phyloP scores from a whole-genome alignment of 441 rosid genomes.

The Macaranga tanarius region DNA sequence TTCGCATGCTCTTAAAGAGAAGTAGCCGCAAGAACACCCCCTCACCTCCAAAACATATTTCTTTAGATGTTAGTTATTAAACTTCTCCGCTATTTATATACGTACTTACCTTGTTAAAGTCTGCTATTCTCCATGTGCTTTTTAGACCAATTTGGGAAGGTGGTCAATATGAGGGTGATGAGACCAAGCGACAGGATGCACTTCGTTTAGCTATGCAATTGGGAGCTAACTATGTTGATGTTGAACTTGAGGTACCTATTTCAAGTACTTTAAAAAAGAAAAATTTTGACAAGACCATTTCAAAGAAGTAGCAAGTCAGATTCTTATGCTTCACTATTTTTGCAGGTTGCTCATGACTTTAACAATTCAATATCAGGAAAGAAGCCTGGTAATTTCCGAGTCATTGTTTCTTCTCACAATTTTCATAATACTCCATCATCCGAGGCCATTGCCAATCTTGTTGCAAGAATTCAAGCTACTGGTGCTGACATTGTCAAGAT shows the following conservation, averaged over 20 bases:
- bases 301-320: too few species aligned
- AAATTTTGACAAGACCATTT: too few species aligned
- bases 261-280: not conserved
- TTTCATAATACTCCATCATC: constrained; percentile 72
- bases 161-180: constrained; percentile 54
- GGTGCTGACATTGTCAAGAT: constrained; percentile 94
- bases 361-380: constrained; percentile 53
- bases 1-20: too few species aligned
- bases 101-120: too few species aligned
- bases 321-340: not conserved
- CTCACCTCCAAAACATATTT: too few species aligned
- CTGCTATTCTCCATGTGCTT: too few species aligned
- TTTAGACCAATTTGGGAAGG: constrained; percentile 64
- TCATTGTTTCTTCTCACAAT: constrained; percentile 87
- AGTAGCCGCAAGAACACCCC: too few species aligned
- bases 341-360: constrained; percentile 79
- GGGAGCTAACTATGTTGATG: constrained; percentile 53
- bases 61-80: too few species aligned
- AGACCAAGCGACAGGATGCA: constrained; percentile 40
- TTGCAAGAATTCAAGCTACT: constrained; percentile 61
- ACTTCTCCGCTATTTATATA: too few species aligned
- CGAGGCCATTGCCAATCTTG: constrained; percentile 75
- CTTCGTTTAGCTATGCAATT: constrained; percentile 49
- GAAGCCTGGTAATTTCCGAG: constrained; percentile 62
- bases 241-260: constrained; percentile 46